Conservation (phyloP, 106 monocot genomes). For the Hemerocallis citrina region DNA sequence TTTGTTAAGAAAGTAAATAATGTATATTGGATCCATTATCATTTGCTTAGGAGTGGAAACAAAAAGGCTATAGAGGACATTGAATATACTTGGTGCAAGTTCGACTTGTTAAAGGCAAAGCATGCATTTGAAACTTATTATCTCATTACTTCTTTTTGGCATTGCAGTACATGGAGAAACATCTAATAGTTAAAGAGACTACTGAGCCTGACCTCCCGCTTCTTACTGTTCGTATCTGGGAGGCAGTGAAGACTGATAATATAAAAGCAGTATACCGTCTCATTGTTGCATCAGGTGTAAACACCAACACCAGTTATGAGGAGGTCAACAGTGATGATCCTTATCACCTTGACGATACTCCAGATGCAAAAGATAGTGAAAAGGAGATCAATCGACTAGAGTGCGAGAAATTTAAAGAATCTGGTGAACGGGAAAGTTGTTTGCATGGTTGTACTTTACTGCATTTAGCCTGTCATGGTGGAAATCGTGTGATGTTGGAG, state of each 20-base stretch:
- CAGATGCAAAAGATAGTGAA: conserved; percentile 6
- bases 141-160: not conserved
- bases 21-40: too few species aligned
- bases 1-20: too few species aligned
- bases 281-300: conserved; percentile 47
- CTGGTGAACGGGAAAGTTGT: conserved; percentile 48
- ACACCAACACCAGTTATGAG: conserved; percentile 63
- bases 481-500: conserved; percentile 68
- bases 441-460: conserved; percentile 68
- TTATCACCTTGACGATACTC: conserved; percentile 25
- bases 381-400: conserved; percentile 39
- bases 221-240: conserved; percentile 35
- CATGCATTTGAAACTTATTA: too few species aligned
- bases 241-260: conserved; percentile 66
- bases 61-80: too few species aligned
- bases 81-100: too few species aligned
- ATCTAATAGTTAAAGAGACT: conserved; percentile 40
- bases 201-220: conserved; percentile 22
- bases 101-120: too few species aligned
- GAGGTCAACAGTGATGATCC: conserved; percentile 25
- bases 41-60: too few species aligned
- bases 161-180: conserved; percentile 75
- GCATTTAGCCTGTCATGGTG: conserved; percentile 80
- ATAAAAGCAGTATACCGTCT: conserved; percentile 54
- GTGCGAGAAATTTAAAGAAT: conserved; percentile 41